Conservation (phyloP, 2,329 filamentous ascomycete genomes). For the Claviceps capensis region DNA sequence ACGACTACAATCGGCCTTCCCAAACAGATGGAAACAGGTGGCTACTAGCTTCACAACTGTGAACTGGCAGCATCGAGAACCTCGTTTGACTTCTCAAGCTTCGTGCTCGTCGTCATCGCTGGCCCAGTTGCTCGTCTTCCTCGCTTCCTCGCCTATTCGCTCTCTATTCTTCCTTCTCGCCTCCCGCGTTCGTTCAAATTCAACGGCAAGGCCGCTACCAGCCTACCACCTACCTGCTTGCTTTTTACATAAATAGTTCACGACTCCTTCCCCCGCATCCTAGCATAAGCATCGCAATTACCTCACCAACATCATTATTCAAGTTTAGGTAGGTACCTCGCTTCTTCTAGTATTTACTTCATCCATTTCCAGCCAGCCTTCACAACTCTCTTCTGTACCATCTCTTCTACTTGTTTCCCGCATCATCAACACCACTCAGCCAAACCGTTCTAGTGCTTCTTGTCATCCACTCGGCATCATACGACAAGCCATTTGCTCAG, state of each 20-base stretch:
- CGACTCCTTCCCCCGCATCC: slow-evolving; percentile 8
- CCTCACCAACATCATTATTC: slow-evolving; percentile 5
- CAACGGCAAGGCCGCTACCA: slow-evolving; percentile 3
- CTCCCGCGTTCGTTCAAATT: background rate
- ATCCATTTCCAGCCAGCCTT: slow-evolving; percentile 5
- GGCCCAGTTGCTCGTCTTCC: slow-evolving; percentile 2
- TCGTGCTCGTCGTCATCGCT: slow-evolving; percentile 2
- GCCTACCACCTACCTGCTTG: slow-evolving; percentile 6
- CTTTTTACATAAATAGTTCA: slow-evolving; percentile 1
- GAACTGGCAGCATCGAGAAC: slow-evolving; percentile 1
- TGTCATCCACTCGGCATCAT: slow-evolving; percentile 17
- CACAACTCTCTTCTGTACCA: slow-evolving; percentile 8
- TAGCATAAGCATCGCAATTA: slow-evolving; percentile 13
- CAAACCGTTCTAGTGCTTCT: slow-evolving; percentile 26
- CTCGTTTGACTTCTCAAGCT: background rate
- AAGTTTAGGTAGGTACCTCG: slow-evolving; percentile 11
- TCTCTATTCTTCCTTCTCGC: slow-evolving; percentile 7
- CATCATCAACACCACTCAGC: slow-evolving; percentile 31
- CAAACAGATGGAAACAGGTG: background rate
- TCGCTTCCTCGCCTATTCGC: background rate
- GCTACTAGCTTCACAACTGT: slow-evolving; percentile 5
- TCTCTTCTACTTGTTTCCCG: slow-evolving; percentile 15
- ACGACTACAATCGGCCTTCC: background rate
- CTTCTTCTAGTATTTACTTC: slow-evolving; percentile 4
- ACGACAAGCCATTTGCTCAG: slow-evolving; percentile 39